These are phyloP conservation scores for Tremella mesenterica DNA, from an alignment of 768 basidiomycete genomes.

Conservation along the genomic window DNA sequence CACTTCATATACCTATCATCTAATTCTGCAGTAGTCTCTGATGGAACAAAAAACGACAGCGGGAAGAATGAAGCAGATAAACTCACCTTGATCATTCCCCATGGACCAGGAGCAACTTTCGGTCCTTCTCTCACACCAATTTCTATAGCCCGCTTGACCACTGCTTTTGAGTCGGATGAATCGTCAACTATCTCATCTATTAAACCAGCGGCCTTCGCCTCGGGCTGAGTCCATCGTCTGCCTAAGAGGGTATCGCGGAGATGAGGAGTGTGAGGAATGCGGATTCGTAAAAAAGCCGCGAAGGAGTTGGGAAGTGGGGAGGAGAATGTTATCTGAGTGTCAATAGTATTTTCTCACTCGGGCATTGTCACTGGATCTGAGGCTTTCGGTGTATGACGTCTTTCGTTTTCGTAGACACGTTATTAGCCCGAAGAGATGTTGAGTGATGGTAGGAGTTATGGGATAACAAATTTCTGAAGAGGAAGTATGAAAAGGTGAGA, in stretches of 20 bases:
- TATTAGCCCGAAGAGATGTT: too few relatives aligned
- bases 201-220: conserved; percentile 59
- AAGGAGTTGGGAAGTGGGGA: conserved; percentile 70
- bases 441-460: background rate
- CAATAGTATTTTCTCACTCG: background rate
- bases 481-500: background rate
- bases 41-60: background rate
- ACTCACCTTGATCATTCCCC: conserved; percentile 41
- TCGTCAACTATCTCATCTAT: conserved; percentile 63
- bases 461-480: background rate
- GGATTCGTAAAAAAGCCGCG: conserved; percentile 56
- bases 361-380: too few relatives aligned
- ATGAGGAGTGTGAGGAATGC: conserved; percentile 54
- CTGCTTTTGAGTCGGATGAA: background rate
- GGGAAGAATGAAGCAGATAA: background rate
- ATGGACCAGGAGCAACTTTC: conserved; percentile 29
- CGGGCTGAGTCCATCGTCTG: conserved; percentile 63
- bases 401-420: too few relatives aligned
- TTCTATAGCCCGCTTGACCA: conserved; percentile 19
- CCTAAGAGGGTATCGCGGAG: conserved; percentile 70
- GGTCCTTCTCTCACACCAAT: conserved; percentile 26
- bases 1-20: too few relatives aligned
- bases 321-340: conserved; percentile 60
- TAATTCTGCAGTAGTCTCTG: background rate
- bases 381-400: too few relatives aligned